Evolutionary conservation across 2,329 filamentous ascomycete genomes (phyloP).

Genomic region (Colletotrichum lini): DNA sequence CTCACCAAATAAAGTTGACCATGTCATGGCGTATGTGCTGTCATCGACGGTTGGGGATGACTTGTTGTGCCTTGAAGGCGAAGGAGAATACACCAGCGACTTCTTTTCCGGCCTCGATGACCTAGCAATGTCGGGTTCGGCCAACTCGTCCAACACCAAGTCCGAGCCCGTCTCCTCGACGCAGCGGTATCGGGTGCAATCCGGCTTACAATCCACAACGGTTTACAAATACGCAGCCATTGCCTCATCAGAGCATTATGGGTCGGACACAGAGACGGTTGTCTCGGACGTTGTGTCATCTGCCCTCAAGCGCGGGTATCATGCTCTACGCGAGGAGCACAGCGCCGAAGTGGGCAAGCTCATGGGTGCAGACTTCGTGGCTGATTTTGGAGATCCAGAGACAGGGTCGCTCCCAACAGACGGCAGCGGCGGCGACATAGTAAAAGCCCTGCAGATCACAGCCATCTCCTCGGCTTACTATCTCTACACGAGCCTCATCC

Average conservation of each 20-base stretch:
- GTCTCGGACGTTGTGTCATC: not conserved
- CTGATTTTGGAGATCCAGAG: not conserved
- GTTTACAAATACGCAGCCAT: not conserved
- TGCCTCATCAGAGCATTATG: not conserved
- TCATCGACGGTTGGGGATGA: not conserved
- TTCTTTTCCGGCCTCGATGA: not conserved
- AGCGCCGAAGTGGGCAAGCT: not conserved
- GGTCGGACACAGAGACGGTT: not conserved
- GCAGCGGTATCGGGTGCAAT: not conserved
- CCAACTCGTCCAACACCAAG: not conserved
- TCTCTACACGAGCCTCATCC: slow-evolving; percentile 24
- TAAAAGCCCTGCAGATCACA: slow-evolving; percentile 19
- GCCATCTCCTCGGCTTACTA: slow-evolving; percentile 28
- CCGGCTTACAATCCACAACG: not conserved
- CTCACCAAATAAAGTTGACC: not conserved
- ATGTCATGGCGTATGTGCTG: not conserved
- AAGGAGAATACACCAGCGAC: not conserved
- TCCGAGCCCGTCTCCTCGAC: not conserved
- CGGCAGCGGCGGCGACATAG: not conserved
- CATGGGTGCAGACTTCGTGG: not conserved
- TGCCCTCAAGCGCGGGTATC: not conserved
- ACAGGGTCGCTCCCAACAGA: not conserved
- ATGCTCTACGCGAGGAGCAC: not conserved
- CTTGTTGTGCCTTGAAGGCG: not conserved
- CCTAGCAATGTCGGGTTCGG: not conserved